Evolutionary conservation across 2,329 filamentous ascomycete species (phyloP), one percentile per base, ranked within the genome.

Genomic region (Claviceps paspali): DNA sequence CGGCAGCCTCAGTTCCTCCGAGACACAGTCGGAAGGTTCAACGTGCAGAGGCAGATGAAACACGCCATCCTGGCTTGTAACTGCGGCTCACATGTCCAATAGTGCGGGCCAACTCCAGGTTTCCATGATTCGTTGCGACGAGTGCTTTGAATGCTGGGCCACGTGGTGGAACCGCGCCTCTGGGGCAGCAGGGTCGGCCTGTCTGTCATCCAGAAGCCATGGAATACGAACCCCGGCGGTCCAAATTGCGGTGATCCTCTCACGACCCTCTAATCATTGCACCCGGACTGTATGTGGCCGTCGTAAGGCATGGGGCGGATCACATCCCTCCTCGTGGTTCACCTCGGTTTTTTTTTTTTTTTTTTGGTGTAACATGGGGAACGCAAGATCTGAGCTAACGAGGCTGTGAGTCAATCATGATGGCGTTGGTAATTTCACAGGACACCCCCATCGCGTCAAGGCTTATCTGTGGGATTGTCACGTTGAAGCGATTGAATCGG

Each of bases 191-290:
- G 30, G 31, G 14, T 14, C n/a, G 3, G 22, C 21, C 26, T 15
- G 33, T 21, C 29, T 9, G 12, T 14, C 33, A 11, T 29, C 12
- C 21, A 14, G 24, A 15, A 29, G 31, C 31, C 31, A 33, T 33
- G 31, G 31, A 33, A 24, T 7, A 22, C 8, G 22, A 33, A 24
- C 21, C 31, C n/a, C 14, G 12, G 21, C 14, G 21, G 2, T 11
- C 11, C 17, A 33, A 24, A 24, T 33, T 33, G 31, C 31, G n/a
- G 3, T 33, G 31, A 33, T 33, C 31, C 31, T 33, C 31, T 33
- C 22, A 18, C 17, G 22, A 12, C 24, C 31, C 31, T 33, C 31
- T 24, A 15, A 24, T 33, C 21, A 33, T 4, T 33, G 22, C n/a
- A 12, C 22, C 22, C 21, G 31, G 31, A 18, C 31, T 11, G 12